Evolutionary conservation across 1,284 basidiomycete genomes (phyloP), one percentile per base, ranked within the genome.

Genomic region (Ustilago trichophora): DNA sequence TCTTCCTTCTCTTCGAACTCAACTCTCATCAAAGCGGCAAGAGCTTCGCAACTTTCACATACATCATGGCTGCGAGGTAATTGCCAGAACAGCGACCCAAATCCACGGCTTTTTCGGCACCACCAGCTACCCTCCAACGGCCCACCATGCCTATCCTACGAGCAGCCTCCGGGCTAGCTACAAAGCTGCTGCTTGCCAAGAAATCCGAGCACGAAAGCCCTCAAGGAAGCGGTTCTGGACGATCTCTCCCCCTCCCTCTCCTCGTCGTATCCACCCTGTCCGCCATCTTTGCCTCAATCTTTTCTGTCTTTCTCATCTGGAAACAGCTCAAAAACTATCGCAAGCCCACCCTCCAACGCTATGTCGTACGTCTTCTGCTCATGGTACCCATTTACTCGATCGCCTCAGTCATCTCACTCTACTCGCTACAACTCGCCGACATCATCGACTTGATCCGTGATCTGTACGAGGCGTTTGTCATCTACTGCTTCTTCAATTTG

Each of bases 391-490:
- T 98, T 40, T 98, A 98, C 82, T 92, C 89, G 1, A 85, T 97
- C 19, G 87, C 94, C 0, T 95, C 92, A 3, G 85, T 95, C 72
- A 93, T 97, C 66, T 93, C 95, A 1, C 85, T 99, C 42, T 94
- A 94, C 84, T 97, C 93, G 0, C 85, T 98, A 48, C 90, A 95
- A 77, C 91, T 92, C 1, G 95, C 95, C 0, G 97, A 98, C 83
- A 90, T 96, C 72, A 96, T 99, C 72, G 95, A 98, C 81, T 91
- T 89, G 19, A 85, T 98, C 56, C 87, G 95, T 34, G 96, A 99
- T 82, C 87, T 98, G 11, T 98, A 99, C 83, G 95, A 99, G 58
- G 93, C 93, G 1, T 97, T 96, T 80, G 93, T 97, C 36, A 97
- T 97, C 74, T 97, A 98, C 83, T 93, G 58, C 52, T 83, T 83